phyloP scores from a whole-genome alignment of 805 yeast species.

The Geotrichum ghanense region DNA sequence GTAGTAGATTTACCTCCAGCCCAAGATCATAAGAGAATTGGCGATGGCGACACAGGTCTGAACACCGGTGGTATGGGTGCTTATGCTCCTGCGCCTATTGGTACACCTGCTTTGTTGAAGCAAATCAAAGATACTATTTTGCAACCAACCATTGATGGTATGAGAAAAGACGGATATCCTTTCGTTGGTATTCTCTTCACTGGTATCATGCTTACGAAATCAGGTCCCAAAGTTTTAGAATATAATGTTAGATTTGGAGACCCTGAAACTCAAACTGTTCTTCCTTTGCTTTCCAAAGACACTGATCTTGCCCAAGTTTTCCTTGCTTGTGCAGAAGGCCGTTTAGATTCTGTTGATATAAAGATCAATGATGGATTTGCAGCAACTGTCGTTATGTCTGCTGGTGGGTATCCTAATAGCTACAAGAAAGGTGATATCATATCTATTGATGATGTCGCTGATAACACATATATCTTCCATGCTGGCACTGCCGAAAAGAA shows the following conservation, averaged over 20 bases:
- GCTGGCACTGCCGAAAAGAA: conserved; percentile 73
- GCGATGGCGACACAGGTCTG: conserved; percentile 86
- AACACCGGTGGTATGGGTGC: conserved; percentile 99
- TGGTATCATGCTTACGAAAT: conserved; percentile 81
- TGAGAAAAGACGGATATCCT: conserved; percentile 92
- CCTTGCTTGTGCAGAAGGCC: conserved; percentile 87
- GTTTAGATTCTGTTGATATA: conserved; percentile 73
- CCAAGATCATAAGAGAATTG: conserved; percentile 94
- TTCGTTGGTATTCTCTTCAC: conserved; percentile 93
- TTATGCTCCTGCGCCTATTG: conserved; percentile 95
- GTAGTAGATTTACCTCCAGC: conserved; percentile 89
- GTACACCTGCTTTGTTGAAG: conserved; percentile 60
- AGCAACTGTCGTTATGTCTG: conserved; percentile 91
- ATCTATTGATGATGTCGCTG: conserved; percentile 32
- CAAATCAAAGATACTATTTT: conserved; percentile 66
- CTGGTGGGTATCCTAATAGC: conserved; percentile 91
- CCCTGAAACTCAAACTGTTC: conserved; percentile 96
- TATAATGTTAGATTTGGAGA: conserved; percentile 98
- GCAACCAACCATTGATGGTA: conserved; percentile 87
- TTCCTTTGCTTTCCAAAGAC: conserved; percentile 69
- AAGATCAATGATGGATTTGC: conserved; percentile 43
- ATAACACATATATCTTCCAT: conserved; percentile 71
- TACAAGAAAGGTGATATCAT: conserved; percentile 83
- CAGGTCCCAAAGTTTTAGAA: conserved; percentile 90
- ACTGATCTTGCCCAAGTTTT: conserved; percentile 91